Base-by-base conservation (phyloP, 495 filamentous ascomycete genomes). In the Mycothermus thermophilus region DNA sequence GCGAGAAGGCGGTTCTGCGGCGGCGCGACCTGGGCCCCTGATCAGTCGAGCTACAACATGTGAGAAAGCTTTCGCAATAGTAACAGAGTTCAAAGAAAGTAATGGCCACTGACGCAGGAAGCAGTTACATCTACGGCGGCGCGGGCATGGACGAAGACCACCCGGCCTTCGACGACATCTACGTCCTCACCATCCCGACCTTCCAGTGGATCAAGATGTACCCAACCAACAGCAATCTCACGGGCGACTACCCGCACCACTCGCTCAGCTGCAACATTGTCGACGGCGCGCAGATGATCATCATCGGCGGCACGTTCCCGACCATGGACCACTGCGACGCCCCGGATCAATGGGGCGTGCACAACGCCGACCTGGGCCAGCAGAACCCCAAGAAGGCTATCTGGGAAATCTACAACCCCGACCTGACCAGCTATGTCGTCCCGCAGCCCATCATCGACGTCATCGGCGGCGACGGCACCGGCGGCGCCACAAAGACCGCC, bases 221-320 rank as follows among this genome's bases (percentile, higher is more conserved):
- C 37, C 57, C 59, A 43, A 46, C 18, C 20, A 38, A 49, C 25
- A 42, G 50, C 19, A 47, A 50, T 32, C 40, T 44, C 8, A 55
- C 47, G 5, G 54, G 51, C 12, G 17, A 18, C 12, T 48, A 46
- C 15, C 60, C 59, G 11, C 68, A 73, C 33, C 57, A 67, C 40
- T 53, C 54, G 2, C 50, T 69, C n/a, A 62, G 49, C 11, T 72
- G 66, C 44, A 69, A 71, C 40, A 59, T 72, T 8, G 54, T 73
- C 23, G 50, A 59, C 15, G 35, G 48, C 15, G 41, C 44, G 15
- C 78, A 84, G 48, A 77, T 84, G 63, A 54, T 85, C 6, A 66
- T 82, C 9, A 67, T 83, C 16, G 79, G 80, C n/a, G 80, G 80
- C 0, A 79, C 50, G 60, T 79, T 37, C 68, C 73, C 17, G 48